These are phyloP conservation scores for Hypoxylon lienhwacheense DNA, from an alignment of 495 filamentous ascomycete genomes.

Conservation along the genomic window DNA sequence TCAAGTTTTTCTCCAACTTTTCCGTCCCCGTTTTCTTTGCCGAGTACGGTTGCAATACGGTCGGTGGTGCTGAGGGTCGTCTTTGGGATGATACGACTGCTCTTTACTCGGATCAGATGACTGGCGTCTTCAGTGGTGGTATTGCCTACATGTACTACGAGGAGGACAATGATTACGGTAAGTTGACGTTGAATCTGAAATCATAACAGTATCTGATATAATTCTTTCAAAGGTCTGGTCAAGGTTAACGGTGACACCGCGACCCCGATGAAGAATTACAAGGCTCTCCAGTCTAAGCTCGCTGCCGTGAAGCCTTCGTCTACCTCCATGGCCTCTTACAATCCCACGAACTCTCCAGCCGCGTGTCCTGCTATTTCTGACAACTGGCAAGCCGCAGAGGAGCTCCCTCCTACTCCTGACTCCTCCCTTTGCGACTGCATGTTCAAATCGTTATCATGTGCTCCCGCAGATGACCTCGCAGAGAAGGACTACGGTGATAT, in stretches of 20 bases:
- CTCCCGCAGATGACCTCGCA: constrained; percentile 54
- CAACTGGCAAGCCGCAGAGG: constrained; percentile 68
- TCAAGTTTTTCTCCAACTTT: constrained; percentile 81
- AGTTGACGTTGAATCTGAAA: constrained; percentile 8
- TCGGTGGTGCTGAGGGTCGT: constrained; percentile 63
- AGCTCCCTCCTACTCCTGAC: constrained; percentile 80
- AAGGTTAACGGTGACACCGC: constrained; percentile 59
- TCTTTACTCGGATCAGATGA: constrained; percentile 81
- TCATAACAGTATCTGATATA: not conserved
- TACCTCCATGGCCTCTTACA: constrained; percentile 67
- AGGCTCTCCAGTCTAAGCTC: constrained; percentile 69
- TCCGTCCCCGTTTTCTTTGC: constrained; percentile 95
- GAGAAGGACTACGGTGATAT: constrained; percentile 61
- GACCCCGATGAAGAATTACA: constrained; percentile 71
- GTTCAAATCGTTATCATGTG: constrained; percentile 68
- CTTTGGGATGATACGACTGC: constrained; percentile 83
- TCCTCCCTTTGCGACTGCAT: constrained; percentile 78
- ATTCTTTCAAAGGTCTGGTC: constrained; percentile 59
- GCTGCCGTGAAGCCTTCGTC: constrained; percentile 66
- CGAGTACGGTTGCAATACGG: constrained; percentile 90
- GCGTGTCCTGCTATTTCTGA: constrained; percentile 68
- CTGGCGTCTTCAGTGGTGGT: constrained; percentile 82
- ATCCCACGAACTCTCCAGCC: constrained; percentile 73
- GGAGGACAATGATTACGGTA: constrained; percentile 85
- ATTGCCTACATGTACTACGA: constrained; percentile 99